Evolutionary conservation across 1,139 yeast species (phyloP), one percentile per base, ranked within the genome.

Genomic region (Magnusiomyces magnusii): DNA sequence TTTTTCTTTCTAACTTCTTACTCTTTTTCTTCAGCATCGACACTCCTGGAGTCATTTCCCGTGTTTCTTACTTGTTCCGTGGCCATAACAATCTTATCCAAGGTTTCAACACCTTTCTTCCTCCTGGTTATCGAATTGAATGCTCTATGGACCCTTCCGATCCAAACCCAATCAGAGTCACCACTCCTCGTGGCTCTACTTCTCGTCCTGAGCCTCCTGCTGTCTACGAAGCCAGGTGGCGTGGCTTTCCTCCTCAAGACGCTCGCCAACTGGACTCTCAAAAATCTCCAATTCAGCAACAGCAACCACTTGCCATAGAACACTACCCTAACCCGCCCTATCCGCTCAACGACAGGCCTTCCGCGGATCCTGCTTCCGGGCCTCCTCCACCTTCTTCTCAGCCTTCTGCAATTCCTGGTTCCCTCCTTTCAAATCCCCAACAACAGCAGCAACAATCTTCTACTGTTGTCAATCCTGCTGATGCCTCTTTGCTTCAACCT

Each of bases 1-100:
- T 51, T 50, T 57, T 3, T 42, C 51, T 41, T 3, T 51, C 51
- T 31, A 7, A 31, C 13, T 31, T 31, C 13, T 31, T 13, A 31
- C 13, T 31, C 10, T 31, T 31, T 31, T 31, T n/a, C 36, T 57
- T 5, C 67, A 83, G 89, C 65, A 92, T 93, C 68, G 98, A 95
- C 73, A 93, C 99, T 1, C 99, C 99, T 0, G 99, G 98, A 24
- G 99, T 93, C 44, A 93, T 93, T 70, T 97, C 91, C 69, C 80
- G 99, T 60, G 99, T 93, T 0, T 90, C 97, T 0, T 82, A 87
- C 1, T 76, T 93, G 61, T 93, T 93, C 72, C 82, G 91, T 63
- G 99, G 98, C 3, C 97, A 91, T 72, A 97, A 97, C 1, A 83
- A 84, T 67, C 78, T 93, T 68, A 92, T 93, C 64, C 98, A 93